phyloP scores from a whole-genome alignment of 176 grass and related monocot species.

The Oryza meridionalis region DNA sequence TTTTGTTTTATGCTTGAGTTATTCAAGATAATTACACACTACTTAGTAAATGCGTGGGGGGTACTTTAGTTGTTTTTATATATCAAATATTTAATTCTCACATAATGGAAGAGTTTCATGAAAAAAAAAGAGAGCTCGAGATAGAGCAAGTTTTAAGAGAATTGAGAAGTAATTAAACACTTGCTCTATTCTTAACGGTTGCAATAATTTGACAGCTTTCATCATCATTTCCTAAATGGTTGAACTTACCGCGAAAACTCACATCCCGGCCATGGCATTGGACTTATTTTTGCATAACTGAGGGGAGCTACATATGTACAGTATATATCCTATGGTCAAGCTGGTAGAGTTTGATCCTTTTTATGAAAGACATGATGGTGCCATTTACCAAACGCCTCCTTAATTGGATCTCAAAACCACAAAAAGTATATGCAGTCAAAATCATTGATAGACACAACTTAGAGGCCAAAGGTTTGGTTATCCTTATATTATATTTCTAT shows the following conservation, averaged over 20 bases:
- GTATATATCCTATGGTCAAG: background rate
- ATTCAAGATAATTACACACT: no score
- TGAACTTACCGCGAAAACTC: background rate
- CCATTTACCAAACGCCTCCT: background rate
- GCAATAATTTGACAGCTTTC: no score
- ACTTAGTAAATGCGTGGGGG: no score
- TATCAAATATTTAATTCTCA: no score
- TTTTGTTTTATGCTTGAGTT: no score
- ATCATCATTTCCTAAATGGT: no score
- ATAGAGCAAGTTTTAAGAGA: no score
- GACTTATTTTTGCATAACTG: background rate
- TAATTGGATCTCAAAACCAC: background rate
- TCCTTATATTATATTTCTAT: background rate
- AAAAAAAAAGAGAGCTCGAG: no score
- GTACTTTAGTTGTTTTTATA: no score
- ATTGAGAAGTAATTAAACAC: no score
- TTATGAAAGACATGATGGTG: background rate
- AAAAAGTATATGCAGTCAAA: constrained; percentile 19
- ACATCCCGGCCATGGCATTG: background rate
- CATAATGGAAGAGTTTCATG: no score
- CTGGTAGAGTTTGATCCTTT: background rate
- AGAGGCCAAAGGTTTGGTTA: background rate
- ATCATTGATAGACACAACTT: background rate
- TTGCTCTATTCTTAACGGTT: no score
- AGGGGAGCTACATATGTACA: background rate